Evolutionary conservation across 106 monocot genomes (phyloP).

Genomic region (Phalaenopsis equestris): DNA sequence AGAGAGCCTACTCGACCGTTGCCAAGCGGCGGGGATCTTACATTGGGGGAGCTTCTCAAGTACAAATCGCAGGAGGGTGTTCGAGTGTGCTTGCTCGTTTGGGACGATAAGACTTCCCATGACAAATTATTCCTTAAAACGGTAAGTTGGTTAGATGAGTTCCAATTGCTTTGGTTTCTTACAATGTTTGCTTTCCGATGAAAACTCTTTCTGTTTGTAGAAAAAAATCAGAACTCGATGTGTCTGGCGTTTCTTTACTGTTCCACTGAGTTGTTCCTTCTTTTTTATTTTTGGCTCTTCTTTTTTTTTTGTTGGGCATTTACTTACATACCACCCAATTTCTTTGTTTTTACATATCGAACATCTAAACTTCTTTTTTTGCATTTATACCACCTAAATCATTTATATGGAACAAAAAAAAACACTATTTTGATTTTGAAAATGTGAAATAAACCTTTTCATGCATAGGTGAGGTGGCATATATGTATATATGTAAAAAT

Average conservation of each 20-base stretch:
- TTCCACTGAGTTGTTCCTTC: neutral
- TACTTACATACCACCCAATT: no score
- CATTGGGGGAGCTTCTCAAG: slow-evolving; percentile 63
- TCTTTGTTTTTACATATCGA: no score
- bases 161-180: neutral
- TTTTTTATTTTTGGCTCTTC: neutral
- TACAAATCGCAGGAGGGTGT: slow-evolving; percentile 81
- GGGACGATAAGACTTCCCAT: slow-evolving; percentile 74
- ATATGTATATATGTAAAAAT: no score
- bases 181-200: neutral
- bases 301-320: no score
- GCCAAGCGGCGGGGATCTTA: slow-evolving; percentile 21
- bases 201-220: neutral
- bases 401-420: no score
- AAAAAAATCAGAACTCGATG: neutral
- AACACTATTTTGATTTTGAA: no score
- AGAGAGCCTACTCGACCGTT: slow-evolving; percentile 38
- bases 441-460: no score
- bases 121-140: slow-evolving; percentile 42
- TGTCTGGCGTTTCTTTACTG: neutral
- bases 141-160: slow-evolving; percentile 17
- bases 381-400: no score
- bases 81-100: slow-evolving; percentile 59
- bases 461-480: no score
- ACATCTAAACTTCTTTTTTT: no score